phyloP scores from a whole-genome alignment of 1,139 yeast genomes.

The Blastobotrys ciferrii region DNA sequence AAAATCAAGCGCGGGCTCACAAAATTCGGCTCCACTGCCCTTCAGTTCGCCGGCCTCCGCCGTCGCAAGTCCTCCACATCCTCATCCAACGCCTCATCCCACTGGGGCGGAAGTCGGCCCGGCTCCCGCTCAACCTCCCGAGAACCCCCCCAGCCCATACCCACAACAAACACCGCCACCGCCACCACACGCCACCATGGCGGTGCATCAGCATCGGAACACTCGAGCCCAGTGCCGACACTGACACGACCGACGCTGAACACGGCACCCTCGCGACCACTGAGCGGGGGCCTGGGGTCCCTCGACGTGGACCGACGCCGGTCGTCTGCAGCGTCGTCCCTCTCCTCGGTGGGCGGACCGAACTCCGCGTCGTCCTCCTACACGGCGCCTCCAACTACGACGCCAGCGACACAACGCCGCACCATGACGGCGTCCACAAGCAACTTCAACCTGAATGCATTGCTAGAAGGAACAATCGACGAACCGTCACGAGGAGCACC shows the following conservation, averaged over 20 bases:
- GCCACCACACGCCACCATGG: not conserved
- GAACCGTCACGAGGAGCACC: constrained; percentile 2
- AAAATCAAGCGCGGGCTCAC: constrained; percentile 60
- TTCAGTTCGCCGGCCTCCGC: constrained; percentile 43
- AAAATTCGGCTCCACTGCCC: constrained; percentile 44
- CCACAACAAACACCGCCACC: too few relatives aligned
- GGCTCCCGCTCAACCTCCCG: constrained; percentile 22
- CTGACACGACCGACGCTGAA: not conserved
- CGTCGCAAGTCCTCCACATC: constrained; percentile 27
- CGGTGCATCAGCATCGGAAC: not conserved
- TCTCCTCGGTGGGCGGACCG: constrained; percentile 3
- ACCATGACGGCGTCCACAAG: constrained; percentile 19
- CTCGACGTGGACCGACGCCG: not conserved
- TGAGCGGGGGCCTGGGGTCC: not conserved
- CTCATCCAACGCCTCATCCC: constrained; percentile 18
- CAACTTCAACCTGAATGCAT: constrained; percentile 27
- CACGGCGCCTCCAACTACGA: not conserved
- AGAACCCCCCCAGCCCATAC: constrained; percentile 19
- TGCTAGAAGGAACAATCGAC: constrained; percentile 21
- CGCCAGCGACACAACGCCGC: not conserved
- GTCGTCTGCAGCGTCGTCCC: constrained; percentile 8
- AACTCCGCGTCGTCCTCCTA: constrained; percentile 2
- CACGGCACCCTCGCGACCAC: not conserved
- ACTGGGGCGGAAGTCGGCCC: constrained; percentile 10
- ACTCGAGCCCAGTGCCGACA: constrained; percentile 5